phyloP scores from a whole-genome alignment of 768 basidiomycete genomes.

The Rhizopogon vulgaris region DNA sequence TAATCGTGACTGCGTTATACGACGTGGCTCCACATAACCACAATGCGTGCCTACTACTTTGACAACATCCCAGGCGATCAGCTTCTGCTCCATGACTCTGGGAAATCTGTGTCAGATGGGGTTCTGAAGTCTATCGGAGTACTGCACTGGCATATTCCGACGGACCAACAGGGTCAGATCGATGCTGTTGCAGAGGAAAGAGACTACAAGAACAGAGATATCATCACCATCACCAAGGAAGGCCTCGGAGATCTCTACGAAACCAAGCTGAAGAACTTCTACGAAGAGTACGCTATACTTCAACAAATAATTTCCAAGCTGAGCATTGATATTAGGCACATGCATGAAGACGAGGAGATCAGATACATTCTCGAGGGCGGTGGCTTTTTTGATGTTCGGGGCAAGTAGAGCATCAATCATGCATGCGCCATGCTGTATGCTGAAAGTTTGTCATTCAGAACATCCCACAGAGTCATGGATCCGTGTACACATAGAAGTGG shows the following conservation, averaged over 20 bases:
- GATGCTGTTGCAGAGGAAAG: slow-evolving; percentile 60
- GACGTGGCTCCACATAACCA: not conserved
- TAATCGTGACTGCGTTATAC: too few relatives aligned
- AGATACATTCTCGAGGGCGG: slow-evolving; percentile 80
- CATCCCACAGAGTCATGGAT: slow-evolving; percentile 71
- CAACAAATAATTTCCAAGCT: too few relatives aligned
- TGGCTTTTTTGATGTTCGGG: slow-evolving; percentile 90
- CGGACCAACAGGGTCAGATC: slow-evolving; percentile 43
- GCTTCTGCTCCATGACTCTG: slow-evolving; percentile 70
- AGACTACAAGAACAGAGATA: slow-evolving; percentile 80
- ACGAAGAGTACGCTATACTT: slow-evolving; percentile 58
- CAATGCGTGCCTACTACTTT: slow-evolving; percentile 72
- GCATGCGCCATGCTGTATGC: not conserved
- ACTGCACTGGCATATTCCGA: slow-evolving; percentile 59
- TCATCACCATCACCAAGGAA: slow-evolving; percentile 69
- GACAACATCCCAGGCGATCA: slow-evolving; percentile 78
- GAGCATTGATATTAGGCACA: slow-evolving; percentile 46
- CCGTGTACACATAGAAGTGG: slow-evolving; percentile 64
- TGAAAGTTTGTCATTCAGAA: slow-evolving; percentile 33
- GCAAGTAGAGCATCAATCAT: slow-evolving; percentile 35
- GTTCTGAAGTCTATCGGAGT: slow-evolving; percentile 57
- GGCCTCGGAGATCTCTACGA: slow-evolving; percentile 83
- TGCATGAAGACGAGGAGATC: slow-evolving; percentile 97
- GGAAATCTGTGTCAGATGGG: slow-evolving; percentile 44
- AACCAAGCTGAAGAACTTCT: slow-evolving; percentile 74